A percentile compares a stretch with the other conserved stretches of the same genome.
phyloP scores from a whole-genome alignment of 345 rosid species.

The Brassica rapa region DNA sequence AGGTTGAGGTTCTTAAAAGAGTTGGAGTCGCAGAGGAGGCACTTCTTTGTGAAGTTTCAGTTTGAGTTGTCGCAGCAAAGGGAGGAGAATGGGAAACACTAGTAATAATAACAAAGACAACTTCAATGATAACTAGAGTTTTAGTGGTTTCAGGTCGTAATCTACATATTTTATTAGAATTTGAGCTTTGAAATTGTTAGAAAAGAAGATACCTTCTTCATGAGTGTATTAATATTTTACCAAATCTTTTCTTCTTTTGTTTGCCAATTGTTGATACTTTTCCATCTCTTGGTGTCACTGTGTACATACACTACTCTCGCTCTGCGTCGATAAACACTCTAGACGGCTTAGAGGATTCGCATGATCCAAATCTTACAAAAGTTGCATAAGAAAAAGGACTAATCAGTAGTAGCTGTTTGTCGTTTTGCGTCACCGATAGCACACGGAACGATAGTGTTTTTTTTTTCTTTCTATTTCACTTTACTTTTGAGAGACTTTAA shows the following conservation, averaged over 20 bases:
- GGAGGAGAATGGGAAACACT: conserved; percentile 7
- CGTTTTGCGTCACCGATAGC: neutral
- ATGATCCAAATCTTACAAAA: neutral
- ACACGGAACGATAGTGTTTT: neutral
- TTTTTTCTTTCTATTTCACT: neutral
- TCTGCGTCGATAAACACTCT: neutral
- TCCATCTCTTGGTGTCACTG: no score
- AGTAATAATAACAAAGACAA: conserved; percentile 32
- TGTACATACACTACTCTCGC: no score
- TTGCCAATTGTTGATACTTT: no score
- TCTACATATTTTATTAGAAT: conserved; percentile 4
- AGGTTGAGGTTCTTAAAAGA: conserved; percentile 87
- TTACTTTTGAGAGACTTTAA: neutral
- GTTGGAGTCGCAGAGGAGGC: conserved; percentile 88
- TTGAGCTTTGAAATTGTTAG: conserved; percentile 14
- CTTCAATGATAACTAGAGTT: conserved; percentile 46
- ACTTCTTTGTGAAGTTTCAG: conserved; percentile 78
- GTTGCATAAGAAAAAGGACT: neutral
- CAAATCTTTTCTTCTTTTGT: neutral
- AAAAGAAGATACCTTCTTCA: conserved; percentile 25
- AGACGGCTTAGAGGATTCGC: neutral
- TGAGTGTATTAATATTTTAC: neutral
- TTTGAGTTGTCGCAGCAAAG: conserved; percentile 63
- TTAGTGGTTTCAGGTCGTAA: conserved; percentile 7
- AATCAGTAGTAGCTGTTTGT: neutral